A percentile compares a stretch with the other conserved stretches of the same genome.
These are phyloP conservation scores for Periconia macrospinosa DNA, from an alignment of 2,329 filamentous ascomycete genomes.

Conservation along the genomic window DNA sequence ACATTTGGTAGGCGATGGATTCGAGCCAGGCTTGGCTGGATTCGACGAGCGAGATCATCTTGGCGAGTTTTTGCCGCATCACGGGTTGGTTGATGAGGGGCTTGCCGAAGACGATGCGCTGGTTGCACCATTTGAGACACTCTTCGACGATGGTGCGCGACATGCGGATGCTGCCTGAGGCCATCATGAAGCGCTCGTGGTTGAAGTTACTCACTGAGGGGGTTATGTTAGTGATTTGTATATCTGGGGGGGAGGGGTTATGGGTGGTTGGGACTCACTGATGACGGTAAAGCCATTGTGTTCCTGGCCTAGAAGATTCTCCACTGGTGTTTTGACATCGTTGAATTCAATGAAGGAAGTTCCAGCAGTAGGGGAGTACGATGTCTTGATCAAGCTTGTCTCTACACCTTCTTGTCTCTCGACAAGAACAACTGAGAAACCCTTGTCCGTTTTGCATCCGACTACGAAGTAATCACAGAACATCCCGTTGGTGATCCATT, in stretches of 20 bases:
- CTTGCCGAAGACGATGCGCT: slow-evolving; percentile 82
- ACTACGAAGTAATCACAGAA: slow-evolving; percentile 84
- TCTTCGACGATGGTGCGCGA: slow-evolving; percentile 75
- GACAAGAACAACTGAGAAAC: slow-evolving; percentile 76
- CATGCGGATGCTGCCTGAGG: slow-evolving; percentile 64
- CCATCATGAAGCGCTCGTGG: slow-evolving; percentile 81
- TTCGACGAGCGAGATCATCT: slow-evolving; percentile 82
- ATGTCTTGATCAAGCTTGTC: slow-evolving; percentile 77
- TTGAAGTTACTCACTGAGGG: slow-evolving; percentile 92
- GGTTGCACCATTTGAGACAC: slow-evolving; percentile 85
- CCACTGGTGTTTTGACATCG: slow-evolving; percentile 81
- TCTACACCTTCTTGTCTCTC: slow-evolving; percentile 73
- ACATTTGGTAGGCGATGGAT: slow-evolving; percentile 85
- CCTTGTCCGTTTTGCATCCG: slow-evolving; percentile 77
- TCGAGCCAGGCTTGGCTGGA: slow-evolving; percentile 86
- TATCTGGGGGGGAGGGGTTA: too few relatives aligned
- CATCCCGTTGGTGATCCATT: slow-evolving; percentile 81
- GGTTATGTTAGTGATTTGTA: too few relatives aligned
- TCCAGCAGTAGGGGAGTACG: slow-evolving; percentile 76
- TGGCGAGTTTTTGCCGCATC: slow-evolving; percentile 79
- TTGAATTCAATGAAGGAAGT: slow-evolving; percentile 82
- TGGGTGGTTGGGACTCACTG: too few relatives aligned
- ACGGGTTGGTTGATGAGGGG: slow-evolving; percentile 80
- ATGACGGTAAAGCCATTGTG: slow-evolving; percentile 86
- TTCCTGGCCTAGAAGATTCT: slow-evolving; percentile 77